Evolutionary conservation across 768 basidiomycete species (phyloP).

Genomic region (Lactarius pseudohatsudake): DNA sequence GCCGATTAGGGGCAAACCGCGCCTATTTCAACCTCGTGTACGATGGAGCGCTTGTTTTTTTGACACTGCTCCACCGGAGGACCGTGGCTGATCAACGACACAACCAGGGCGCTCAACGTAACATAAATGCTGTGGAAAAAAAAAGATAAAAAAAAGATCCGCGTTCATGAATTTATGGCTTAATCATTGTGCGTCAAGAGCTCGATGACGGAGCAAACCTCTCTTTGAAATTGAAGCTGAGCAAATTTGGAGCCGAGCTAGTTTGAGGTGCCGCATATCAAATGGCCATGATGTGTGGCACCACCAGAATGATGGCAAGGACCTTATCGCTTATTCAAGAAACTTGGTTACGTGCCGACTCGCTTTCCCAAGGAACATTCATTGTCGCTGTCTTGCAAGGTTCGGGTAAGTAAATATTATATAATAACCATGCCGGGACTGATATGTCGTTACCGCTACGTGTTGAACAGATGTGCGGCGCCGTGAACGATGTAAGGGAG

Average conservation of each 20-base stretch:
- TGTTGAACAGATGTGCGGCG: background rate
- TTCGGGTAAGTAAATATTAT: background rate
- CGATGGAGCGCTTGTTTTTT: background rate
- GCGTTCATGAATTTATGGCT: background rate
- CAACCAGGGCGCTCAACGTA: background rate
- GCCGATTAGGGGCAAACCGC: background rate
- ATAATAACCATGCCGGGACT: background rate
- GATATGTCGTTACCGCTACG: slow-evolving; percentile 1
- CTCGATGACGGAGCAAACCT: background rate
- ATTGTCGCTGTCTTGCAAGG: background rate
- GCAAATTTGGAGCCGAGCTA: slow-evolving; percentile 1
- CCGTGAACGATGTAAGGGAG: background rate
- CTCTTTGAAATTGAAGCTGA: background rate
- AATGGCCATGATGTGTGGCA: background rate
- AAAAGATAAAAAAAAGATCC: background rate
- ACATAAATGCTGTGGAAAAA: background rate
- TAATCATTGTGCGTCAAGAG: background rate
- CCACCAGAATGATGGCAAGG: background rate
- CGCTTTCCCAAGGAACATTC: background rate
- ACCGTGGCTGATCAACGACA: too few species aligned
- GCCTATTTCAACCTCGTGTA: background rate
- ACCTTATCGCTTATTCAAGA: background rate
- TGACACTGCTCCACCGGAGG: background rate
- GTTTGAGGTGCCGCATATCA: background rate
- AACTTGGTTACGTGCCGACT: background rate